Conservation (phyloP, 495 filamentous ascomycete genomes). For the Hypoxylon lienhwacheense region DNA sequence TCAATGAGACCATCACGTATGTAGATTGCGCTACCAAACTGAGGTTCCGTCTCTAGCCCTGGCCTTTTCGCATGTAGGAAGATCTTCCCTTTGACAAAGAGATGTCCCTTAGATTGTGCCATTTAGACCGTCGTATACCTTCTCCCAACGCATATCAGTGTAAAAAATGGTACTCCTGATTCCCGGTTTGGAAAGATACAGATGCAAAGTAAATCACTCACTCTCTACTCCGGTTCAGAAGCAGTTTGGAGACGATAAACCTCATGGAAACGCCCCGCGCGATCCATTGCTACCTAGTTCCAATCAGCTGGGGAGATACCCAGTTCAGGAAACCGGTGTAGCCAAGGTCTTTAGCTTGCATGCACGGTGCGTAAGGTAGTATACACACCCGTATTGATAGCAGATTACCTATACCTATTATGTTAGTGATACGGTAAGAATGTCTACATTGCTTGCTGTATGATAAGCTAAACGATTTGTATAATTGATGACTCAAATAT, state of each 20-base stretch:
- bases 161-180: neutral
- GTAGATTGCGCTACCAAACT: constrained; percentile 25
- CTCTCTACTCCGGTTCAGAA: no score
- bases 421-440: no score
- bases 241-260: constrained; percentile 1
- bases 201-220: neutral
- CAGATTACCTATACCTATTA: no score
- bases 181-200: neutral
- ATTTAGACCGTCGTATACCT: neutral
- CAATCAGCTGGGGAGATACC: constrained; percentile 6
- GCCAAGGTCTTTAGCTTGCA: neutral
- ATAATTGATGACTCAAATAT: no score
- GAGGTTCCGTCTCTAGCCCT: constrained; percentile 24
- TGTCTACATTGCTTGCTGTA: no score
- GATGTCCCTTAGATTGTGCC: constrained; percentile 5
- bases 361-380: neutral
- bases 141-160: neutral
- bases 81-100: constrained; percentile 25
- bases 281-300: constrained; percentile 7
- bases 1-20: constrained; percentile 20
- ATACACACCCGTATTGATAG: no score
- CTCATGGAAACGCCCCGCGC: constrained; percentile 11
- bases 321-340: constrained; percentile 1
- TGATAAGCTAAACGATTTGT: no score
- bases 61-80: constrained; percentile 24